Base-by-base conservation (phyloP, 495 filamentous ascomycete species). In the Daldinia childiae region DNA sequence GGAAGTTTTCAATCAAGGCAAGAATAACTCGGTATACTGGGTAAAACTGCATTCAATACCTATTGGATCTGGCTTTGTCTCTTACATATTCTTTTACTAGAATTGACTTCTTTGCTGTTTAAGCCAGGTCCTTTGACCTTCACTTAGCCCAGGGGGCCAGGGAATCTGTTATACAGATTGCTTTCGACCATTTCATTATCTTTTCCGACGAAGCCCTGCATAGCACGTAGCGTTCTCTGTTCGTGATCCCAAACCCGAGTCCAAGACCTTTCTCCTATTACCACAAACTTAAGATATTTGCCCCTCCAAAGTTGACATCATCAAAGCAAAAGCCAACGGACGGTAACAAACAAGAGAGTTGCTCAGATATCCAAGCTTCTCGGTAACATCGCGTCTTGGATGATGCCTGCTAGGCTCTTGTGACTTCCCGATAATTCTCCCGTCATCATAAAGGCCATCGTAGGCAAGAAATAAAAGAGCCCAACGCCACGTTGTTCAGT, bases 71-170 rank as follows among this genome's bases (percentile, higher is more conserved):
- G 19, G 48, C 64, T 64, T 72, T 72, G 55, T 72, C 51, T 43
- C n/a, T 29, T 21, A 51, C n/a, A 34, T n/a, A 17, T 64, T 45
- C 54, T 51, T 72, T 67, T 72, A 38, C 62, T 41, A 38, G 26
- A 45, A 12, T 58, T n/a, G 15, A 32, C 39, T 19, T 52, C 57
- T 63, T 63, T 55, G 24, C 43, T 14, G 34, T 29, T 17, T 12
- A 36, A 36, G 12, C 2, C 34, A 36, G 36, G n/a, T 62, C 36
- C 57, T 62, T 71, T 69, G 34, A 59, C 17, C 32, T 19, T 57
- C 29, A 12, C n/a, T 9, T 21, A 32, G 30, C 43, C 9, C 9
- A 24, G 0, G 12, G 34, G 11, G 5, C 11, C 34, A 36, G 12
- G 34, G 34, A 3, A 36, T 14, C 34, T 36, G 34, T 36, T 36